Evolutionary conservation across 306 rosid genomes (phyloP), one percentile per base, ranked within the genome.

Genomic region (Gastrolobium bilobum): DNA sequence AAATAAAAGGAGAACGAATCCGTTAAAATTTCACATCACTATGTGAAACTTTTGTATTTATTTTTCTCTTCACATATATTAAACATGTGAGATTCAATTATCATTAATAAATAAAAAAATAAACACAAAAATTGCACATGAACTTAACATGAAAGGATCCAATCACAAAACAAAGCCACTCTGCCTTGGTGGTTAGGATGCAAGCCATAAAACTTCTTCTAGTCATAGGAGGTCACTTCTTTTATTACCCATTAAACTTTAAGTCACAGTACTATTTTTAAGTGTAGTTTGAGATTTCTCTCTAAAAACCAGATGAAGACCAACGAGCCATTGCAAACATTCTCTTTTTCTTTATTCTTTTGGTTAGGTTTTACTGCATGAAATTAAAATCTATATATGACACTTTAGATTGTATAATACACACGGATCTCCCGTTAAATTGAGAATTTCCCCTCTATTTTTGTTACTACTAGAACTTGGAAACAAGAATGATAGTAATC

Each of bases 101-200:
- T 20, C 1, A 20, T 20, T 20, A 20, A 20, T 20, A 20, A 20
- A 20, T 20, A 20, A 20, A 20, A 20, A 20, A 1, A 20, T 20
- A 20, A 1, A 20, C 26, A 20, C 26, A 20, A 20, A 0, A 0
- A 0, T 20, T 20, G 0, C 1, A 20, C 0, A 20, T 20, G 1
- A 20, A 20, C 26, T 20, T 20, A 20, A 20, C 26, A 20, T 20
- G 26, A 20, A 20, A 20, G 26, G 26, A 20, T 20, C 26, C 26
- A 20, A 20, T 20, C 26, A 20, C 26, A 67, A 67, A 11, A 42
- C 57, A 11, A 57, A 56, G 29, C 69, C 79, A 58, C 11, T 30
- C 34, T 47, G 26, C 48, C 37, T 33, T 60, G 26, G 37, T 47
- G 71, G 69, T 42, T 10, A 73, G 78, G 68, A 73, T 73, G 57